phyloP scores from a whole-genome alignment of 352 stramenopile species.

The Phytopythium montanum region DNA sequence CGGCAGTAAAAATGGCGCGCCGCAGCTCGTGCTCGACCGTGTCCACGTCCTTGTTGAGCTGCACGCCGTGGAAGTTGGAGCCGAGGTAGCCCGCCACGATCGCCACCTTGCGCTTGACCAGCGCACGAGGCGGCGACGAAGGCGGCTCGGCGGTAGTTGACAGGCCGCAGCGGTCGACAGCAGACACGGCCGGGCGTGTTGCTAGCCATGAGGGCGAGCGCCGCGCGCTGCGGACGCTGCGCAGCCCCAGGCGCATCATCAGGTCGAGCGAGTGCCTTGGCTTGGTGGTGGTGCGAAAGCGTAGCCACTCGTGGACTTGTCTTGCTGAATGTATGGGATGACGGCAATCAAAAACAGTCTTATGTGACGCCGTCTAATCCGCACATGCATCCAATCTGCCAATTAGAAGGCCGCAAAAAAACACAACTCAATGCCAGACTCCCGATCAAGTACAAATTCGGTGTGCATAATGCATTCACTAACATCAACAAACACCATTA shows the following conservation, averaged over 20 bases:
- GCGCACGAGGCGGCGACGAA: conserved; percentile 13
- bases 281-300: background rate
- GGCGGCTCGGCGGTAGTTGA: background rate
- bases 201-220: background rate
- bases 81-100: conserved; percentile 85
- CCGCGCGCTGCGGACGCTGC: background rate
- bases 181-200: conserved; percentile 3
- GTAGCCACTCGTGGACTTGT: background rate
- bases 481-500: background rate
- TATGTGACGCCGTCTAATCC: background rate
- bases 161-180: background rate
- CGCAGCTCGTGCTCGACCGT: conserved; percentile 87
- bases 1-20: conserved; percentile 67
- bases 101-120: conserved; percentile 87
- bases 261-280: background rate
- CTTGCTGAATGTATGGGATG: background rate
- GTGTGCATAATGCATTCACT: background rate
- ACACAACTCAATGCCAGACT: background rate
- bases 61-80: conserved; percentile 72
- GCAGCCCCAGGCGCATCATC: conserved; percentile 8
- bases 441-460: background rate
- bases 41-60: conserved; percentile 72
- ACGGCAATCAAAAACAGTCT: background rate
- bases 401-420: background rate
- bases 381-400: background rate